Evolutionary conservation across 2,329 filamentous ascomycete genomes (phyloP), one percentile per base, ranked within the genome.

Genomic region (Alternaria ethzedia): DNA sequence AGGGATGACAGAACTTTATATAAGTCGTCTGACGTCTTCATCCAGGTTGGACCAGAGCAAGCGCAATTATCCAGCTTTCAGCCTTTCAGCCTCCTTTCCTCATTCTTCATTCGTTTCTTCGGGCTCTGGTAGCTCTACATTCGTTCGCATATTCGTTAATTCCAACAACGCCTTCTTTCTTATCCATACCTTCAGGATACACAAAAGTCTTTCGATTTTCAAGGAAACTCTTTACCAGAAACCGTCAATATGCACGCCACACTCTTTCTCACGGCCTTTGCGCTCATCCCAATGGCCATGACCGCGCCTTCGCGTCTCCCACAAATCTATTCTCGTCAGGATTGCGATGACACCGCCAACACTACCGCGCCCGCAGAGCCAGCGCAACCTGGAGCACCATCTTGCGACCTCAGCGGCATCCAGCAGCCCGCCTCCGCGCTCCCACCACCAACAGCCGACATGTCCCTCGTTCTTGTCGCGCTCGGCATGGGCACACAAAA

Each of bases 401-500:
- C 65, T 13, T 79, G 78, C 66, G 67, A 77, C 55, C 69, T 78
- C 28, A 57, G 64, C 15, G 57, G 32, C 21, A 17, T 74, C 21
- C 28, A 63, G 12, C 77, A 77, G 56, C 78, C 78, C 8, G 17
- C 68, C 30, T 78, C 65, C 55, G 68, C 66, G 12, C 68, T 79
- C 15, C 65, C 65, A 17, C 67, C 73, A 8, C 75, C 75, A 7
- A 57, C 70, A 8, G 54, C 70, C 5, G 69, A 72, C 64, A 65
- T 75, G 25, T 60, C 64, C 9, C 81, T 86, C 52, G 78, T 83
- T 60, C 80, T 82, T 64, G 72, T 86, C 54, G 81, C 81, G 6
- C 65, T 84, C 20, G 85, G 84, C 57, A 75, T 79, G 23, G 85
- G 85, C 43, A 84, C 82, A 12, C 84, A 86, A 65, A 86, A 85